A percentile compares a stretch with the other conserved stretches of the same genome.
These are phyloP conservation scores for Blumeria hordei DNA, from an alignment of 2,329 filamentous ascomycete genomes.

Conservation along the genomic window DNA sequence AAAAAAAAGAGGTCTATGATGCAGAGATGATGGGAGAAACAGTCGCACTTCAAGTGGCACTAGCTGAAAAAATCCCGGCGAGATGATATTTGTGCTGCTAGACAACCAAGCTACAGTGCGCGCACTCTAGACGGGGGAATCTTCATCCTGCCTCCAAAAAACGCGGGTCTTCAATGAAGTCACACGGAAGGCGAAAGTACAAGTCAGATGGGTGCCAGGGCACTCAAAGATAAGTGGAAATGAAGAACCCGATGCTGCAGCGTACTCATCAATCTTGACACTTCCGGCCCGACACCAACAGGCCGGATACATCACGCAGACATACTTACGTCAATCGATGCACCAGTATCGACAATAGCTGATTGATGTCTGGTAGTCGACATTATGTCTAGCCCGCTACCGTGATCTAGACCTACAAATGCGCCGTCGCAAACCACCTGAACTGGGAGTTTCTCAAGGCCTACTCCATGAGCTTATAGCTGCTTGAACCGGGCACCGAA, in stretches of 20 bases:
- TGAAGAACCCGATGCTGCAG: not conserved
- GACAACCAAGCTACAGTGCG: not conserved
- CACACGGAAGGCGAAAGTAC: not conserved
- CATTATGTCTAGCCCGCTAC: not conserved
- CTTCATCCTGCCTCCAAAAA: not conserved
- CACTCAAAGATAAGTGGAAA: not conserved
- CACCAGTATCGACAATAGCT: not conserved
- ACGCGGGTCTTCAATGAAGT: not conserved
- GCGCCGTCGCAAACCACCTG: not conserved
- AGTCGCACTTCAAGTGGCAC: not conserved
- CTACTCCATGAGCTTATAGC: not conserved
- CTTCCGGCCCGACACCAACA: not conserved
- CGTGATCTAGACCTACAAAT: constrained; percentile 1
- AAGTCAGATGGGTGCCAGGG: not conserved
- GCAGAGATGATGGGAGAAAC: not conserved
- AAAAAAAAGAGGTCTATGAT: too few relatives aligned
- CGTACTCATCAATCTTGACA: not conserved
- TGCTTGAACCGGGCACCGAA: not conserved
- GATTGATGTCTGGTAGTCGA: not conserved
- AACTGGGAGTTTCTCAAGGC: not conserved
- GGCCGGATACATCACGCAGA: not conserved
- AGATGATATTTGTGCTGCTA: not conserved
- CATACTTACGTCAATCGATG: not conserved
- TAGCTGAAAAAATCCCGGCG: not conserved
- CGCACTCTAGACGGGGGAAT: not conserved